These are phyloP conservation scores for Fragaria ananassa DNA, from an alignment of 306 rosid genomes.

Conservation along the genomic window DNA sequence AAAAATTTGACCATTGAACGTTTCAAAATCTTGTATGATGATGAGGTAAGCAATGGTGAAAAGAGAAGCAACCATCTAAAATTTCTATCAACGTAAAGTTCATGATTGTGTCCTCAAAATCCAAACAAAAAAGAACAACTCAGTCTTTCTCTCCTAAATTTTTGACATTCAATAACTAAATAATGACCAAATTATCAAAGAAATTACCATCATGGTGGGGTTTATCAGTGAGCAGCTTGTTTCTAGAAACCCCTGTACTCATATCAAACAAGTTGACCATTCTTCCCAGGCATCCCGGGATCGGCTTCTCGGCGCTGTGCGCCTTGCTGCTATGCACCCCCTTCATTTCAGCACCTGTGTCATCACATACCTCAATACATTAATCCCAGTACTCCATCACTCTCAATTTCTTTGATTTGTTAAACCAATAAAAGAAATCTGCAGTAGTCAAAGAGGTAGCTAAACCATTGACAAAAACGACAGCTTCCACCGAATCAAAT, in stretches of 20 bases:
- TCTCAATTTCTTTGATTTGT: not conserved
- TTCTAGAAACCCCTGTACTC: conserved; percentile 57
- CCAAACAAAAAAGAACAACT: not conserved
- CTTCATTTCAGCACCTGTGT: conserved; percentile 60
- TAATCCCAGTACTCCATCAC: conserved; percentile 18
- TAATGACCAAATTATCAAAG: not conserved
- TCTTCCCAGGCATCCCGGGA: conserved; percentile 95
- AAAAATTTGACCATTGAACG: not conserved
- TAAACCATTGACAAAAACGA: conserved; percentile 7
- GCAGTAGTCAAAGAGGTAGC: not conserved
- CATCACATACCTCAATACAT: conserved; percentile 4
- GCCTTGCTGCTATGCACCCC: conserved; percentile 47
- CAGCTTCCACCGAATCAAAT: conserved; percentile 5
- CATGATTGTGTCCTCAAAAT: not conserved
- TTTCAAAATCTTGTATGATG: not conserved
- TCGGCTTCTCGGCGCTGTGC: conserved; percentile 57
- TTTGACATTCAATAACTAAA: not conserved
- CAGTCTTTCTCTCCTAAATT: not conserved
- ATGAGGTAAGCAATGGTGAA: not conserved
- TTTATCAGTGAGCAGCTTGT: conserved; percentile 71
- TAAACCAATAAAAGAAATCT: not conserved
- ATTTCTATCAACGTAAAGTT: not conserved
- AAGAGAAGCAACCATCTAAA: not conserved
- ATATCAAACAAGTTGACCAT: conserved; percentile 90
- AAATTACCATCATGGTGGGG: conserved; percentile 73